phyloP scores from a whole-genome alignment of 73 alveolate genomes.

The Paramecium primaurelia region DNA sequence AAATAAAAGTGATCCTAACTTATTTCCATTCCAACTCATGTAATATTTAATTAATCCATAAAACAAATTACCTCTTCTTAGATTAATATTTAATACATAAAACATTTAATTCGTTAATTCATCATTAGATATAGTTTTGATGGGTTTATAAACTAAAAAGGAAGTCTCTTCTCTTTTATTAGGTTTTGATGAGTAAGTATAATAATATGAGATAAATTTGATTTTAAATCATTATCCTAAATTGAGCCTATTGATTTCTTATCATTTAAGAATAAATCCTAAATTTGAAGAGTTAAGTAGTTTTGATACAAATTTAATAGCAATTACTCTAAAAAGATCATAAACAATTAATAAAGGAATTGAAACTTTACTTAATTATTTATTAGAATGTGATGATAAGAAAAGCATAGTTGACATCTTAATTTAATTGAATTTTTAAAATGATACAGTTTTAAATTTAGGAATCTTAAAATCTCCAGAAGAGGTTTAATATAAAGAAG shows the following conservation, averaged over 20 bases:
- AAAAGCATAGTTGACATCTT: neutral
- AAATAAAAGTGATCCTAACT: neutral
- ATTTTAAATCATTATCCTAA: neutral
- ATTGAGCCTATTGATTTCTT: neutral
- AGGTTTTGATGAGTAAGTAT: neutral
- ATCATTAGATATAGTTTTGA: neutral
- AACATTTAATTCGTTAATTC: neutral
- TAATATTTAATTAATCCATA: neutral
- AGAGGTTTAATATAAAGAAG: neutral
- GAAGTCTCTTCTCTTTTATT: neutral
- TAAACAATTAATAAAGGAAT: neutral
- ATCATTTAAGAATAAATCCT: neutral
- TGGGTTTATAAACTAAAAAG: neutral
- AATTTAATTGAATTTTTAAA: neutral
- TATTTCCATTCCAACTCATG: neutral
- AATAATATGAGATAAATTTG: neutral
- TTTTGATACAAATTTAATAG: neutral
- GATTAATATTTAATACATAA: neutral
- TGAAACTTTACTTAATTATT: neutral
- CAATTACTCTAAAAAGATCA: neutral
- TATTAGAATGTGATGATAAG: conserved; percentile 1
- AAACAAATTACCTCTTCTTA: neutral
- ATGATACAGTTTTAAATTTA: neutral
- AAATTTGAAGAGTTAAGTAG: neutral
- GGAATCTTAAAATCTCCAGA: neutral